These are phyloP conservation scores for Skeletonema potamos DNA, from an alignment of 108 stramenopile genomes.

Conservation along the genomic window DNA sequence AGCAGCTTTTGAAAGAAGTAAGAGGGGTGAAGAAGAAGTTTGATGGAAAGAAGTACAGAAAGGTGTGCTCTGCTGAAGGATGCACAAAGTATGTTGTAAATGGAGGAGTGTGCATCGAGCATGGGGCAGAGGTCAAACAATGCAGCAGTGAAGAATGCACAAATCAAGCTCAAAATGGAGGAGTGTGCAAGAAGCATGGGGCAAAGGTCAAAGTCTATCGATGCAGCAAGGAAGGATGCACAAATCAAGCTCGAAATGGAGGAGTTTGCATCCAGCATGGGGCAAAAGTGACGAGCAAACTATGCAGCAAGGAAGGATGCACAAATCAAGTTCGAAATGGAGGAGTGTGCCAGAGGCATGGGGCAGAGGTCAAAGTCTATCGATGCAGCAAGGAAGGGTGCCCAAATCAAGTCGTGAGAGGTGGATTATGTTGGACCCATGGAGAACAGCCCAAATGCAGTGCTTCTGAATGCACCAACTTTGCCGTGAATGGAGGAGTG, in stretches of 20 bases:
- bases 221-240: too few species aligned
- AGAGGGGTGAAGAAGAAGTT: too few species aligned
- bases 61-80: too few species aligned
- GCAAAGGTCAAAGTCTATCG: too few species aligned
- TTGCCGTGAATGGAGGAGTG: background rate
- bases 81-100: too few species aligned
- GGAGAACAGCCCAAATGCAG: background rate
- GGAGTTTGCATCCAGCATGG: background rate
- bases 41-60: too few species aligned
- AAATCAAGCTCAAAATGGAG: too few species aligned
- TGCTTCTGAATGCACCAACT: background rate
- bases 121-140: too few species aligned
- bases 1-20: too few species aligned
- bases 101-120: too few species aligned
- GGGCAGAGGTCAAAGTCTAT: background rate
- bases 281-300: background rate
- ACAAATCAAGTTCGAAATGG: background rate
- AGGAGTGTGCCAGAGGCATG: background rate
- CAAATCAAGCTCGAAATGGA: background rate
- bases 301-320: background rate
- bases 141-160: too few species aligned
- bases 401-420: background rate
- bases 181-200: too few species aligned
- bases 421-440: background rate
- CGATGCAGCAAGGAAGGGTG: background rate